Conservation (phyloP, 2,329 filamentous ascomycete genomes). For the Xenoacremonium recifei region DNA sequence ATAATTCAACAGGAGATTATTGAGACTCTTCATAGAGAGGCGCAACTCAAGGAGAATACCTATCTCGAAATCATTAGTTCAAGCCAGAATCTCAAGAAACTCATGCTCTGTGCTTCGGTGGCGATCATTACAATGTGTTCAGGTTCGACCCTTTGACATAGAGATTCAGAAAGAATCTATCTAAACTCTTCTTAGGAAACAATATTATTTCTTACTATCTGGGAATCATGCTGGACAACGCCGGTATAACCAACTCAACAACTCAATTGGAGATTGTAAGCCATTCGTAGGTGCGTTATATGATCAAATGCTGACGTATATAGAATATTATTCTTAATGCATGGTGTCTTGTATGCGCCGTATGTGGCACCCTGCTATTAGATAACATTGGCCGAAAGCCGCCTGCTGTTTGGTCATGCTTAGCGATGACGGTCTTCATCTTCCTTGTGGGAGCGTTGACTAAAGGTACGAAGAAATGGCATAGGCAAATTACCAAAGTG, state of each 20-base stretch:
- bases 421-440: slow-evolving; percentile 39
- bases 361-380: slow-evolving; percentile 41
- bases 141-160: no score
- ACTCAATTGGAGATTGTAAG: slow-evolving; percentile 17
- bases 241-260: background rate
- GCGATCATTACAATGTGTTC: slow-evolving; percentile 47
- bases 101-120: slow-evolving; percentile 44
- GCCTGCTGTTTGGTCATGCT: slow-evolving; percentile 38
- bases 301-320: background rate
- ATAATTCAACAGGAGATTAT: slow-evolving; percentile 33
- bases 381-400: slow-evolving; percentile 43
- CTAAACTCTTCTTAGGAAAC: background rate
- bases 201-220: slow-evolving; percentile 10
- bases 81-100: slow-evolving; percentile 31
- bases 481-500: no score
- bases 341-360: slow-evolving; percentile 42
- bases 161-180: no score
- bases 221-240: background rate
- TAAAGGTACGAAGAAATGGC: no score
- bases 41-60: slow-evolving; percentile 49
- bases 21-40: slow-evolving; percentile 39
- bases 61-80: no score
- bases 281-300: background rate
- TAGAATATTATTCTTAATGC: slow-evolving; percentile 50
- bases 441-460: slow-evolving; percentile 51